Base-by-base conservation (phyloP, 2,329 filamentous ascomycete genomes). In the Aspergillus sp. region DNA sequence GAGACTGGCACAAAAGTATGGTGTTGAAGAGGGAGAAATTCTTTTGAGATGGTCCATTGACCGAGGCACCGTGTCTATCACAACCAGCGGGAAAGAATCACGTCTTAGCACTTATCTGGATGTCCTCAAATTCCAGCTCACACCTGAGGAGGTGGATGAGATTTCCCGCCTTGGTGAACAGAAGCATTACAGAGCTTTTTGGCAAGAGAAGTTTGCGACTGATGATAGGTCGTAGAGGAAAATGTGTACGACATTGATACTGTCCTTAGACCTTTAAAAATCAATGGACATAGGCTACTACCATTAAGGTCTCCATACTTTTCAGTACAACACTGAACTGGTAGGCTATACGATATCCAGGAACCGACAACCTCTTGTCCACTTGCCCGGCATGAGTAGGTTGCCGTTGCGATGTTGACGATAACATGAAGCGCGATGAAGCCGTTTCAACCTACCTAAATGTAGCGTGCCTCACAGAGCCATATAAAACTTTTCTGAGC, bases 41-140 rank as follows among this genome's bases (percentile, higher is more conserved):
- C 72, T 79, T 51, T 66, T 88, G 54, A 73, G 85, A 51, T 88
- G 84, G 84, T 82, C 79, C 49, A 79, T 88, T 51, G 84, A 88
- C 62, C 83, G 85, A 64, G 84, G 83, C 22, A 70, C 82, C 56
- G 78, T 87, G 15, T 73, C 82, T 0, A 80, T 88, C 57, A 87
- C 84, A 5, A 88, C 85, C 3, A 85, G 81, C 57, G 74, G 77
- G 49, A 87, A 86, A 67, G 84, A 87, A 70, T 78, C 83, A 61
- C 75, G 85, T 15, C 62, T 88, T 67, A 82, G 76, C 56, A 82
- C 85, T 65, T 86, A 86, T 64, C 65, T 87, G 60, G 74, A 82
- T 20, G 75, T 75, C 2, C 74, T 82, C 62, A 82, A 79, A 1
- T 87, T 88, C 71, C 82, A 82, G 61, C 67, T 88, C 61, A 86